These are phyloP conservation scores for Dryas alaskensis DNA, from an alignment of 306 rosid species.

Conservation along the genomic window DNA sequence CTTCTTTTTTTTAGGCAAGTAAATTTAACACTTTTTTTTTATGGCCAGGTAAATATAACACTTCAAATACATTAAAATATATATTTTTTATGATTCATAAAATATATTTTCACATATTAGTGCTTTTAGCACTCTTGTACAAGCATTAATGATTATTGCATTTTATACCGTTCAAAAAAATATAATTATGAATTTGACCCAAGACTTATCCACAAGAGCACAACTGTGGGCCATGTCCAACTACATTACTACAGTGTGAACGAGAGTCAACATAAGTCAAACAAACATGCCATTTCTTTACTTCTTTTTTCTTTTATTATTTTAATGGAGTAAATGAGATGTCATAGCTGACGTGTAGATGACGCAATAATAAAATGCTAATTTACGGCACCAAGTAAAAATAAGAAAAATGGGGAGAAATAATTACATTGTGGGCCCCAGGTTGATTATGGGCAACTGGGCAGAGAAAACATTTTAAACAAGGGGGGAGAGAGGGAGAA, in stretches of 20 bases:
- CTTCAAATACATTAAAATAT: background rate
- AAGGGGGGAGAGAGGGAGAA: background rate
- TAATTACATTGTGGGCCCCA: slow-evolving; percentile 44
- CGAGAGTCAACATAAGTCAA: slow-evolving; percentile 13
- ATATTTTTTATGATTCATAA: no score
- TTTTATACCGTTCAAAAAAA: no score
- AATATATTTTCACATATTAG: no score
- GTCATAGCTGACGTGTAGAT: slow-evolving; percentile 40
- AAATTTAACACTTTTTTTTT: no score
- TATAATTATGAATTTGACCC: background rate
- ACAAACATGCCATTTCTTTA: background rate
- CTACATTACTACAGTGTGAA: background rate
- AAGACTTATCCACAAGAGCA: background rate
- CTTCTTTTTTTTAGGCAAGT: no score
- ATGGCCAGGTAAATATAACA: background rate
- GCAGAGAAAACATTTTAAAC: slow-evolving; percentile 5
- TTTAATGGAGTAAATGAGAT: background rate
- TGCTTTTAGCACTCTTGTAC: background rate
- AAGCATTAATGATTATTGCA: background rate
- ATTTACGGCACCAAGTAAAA: background rate
- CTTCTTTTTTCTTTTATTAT: background rate
- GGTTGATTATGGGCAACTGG: slow-evolving; percentile 28
- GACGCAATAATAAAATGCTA: slow-evolving; percentile 20
- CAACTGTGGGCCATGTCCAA: no score
- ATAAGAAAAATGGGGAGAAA: slow-evolving; percentile 18